Conservation (phyloP, 1,284 basidiomycete species). For the Naganishia cerealis region DNA sequence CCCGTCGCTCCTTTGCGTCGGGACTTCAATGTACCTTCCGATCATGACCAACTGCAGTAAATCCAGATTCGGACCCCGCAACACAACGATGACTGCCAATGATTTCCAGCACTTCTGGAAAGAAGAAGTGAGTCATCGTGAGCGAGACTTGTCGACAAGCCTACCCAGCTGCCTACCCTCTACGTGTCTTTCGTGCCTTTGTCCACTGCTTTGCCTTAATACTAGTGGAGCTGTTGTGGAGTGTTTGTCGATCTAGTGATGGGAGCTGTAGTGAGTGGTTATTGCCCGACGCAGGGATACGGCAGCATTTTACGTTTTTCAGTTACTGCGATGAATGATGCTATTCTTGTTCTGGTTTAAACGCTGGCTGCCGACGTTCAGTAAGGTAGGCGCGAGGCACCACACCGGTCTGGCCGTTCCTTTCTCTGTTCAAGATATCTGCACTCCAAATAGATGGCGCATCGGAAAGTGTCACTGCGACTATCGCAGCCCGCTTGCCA, state of each 20-base stretch:
- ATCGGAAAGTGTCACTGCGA: too few species aligned
- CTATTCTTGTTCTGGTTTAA: neutral
- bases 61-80: neutral
- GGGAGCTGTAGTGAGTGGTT: neutral
- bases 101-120: neutral
- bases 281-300: neutral
- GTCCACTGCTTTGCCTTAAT: neutral
- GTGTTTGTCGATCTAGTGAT: neutral
- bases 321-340: constrained; percentile 3
- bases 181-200: neutral
- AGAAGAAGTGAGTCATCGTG: neutral
- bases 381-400: neutral
- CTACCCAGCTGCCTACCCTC: neutral
- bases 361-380: neutral
- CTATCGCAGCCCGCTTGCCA: too few species aligned
- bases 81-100: neutral
- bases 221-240: neutral
- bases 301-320: constrained; percentile 1
- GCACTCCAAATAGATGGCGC: too few species aligned
- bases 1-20: too few species aligned
- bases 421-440: too few species aligned
- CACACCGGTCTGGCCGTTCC: neutral
- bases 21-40: too few species aligned
- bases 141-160: neutral
- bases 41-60: too few species aligned